A percentile compares a stretch with the other conserved stretches of the same genome.
Evolutionary conservation across 108 stramenopile species (phyloP).

Genomic region (Skeletonema costatum): DNA sequence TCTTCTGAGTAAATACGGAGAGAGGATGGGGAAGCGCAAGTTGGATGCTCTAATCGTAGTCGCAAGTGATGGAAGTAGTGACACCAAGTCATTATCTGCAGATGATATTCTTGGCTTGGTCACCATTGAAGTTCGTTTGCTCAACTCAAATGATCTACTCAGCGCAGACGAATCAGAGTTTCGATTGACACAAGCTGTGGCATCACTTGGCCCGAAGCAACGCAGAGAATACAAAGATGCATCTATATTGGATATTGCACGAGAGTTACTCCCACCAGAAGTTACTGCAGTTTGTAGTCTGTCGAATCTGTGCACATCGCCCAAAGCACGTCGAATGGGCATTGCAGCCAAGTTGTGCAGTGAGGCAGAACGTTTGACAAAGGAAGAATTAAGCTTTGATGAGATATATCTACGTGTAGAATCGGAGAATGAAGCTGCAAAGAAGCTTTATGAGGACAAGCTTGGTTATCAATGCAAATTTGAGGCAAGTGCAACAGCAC

Average conservation of each 20-base stretch:
- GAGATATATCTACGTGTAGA: constrained; percentile 65
- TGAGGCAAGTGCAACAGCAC: constrained; percentile 31
- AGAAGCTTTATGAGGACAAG: constrained; percentile 55
- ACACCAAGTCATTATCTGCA: not conserved
- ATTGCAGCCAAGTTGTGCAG: constrained; percentile 54
- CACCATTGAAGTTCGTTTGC: constrained; percentile 54
- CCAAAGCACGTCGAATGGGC: constrained; percentile 54
- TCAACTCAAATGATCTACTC: constrained; percentile 42
- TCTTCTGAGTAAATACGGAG: constrained; percentile 63
- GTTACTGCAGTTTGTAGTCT: constrained; percentile 54
- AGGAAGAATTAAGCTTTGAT: constrained; percentile 49
- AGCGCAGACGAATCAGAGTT: constrained; percentile 50
- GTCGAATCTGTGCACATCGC: constrained; percentile 67
- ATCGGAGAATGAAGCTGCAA: constrained; percentile 59
- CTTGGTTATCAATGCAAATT: constrained; percentile 49
- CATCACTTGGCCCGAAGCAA: constrained; percentile 65
- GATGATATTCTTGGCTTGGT: constrained; percentile 56
- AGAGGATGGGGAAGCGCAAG: constrained; percentile 59
- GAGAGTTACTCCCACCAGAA: constrained; percentile 51
- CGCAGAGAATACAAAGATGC: constrained; percentile 67
- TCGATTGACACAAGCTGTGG: constrained; percentile 56
- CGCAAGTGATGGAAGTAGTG: constrained; percentile 25
- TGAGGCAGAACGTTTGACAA: constrained; percentile 58
- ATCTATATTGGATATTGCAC: constrained; percentile 47
- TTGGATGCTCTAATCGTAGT: constrained; percentile 50